Evolutionary conservation across 495 filamentous ascomycete species (phyloP).

Genomic region (Elasticomyces elasticus): DNA sequence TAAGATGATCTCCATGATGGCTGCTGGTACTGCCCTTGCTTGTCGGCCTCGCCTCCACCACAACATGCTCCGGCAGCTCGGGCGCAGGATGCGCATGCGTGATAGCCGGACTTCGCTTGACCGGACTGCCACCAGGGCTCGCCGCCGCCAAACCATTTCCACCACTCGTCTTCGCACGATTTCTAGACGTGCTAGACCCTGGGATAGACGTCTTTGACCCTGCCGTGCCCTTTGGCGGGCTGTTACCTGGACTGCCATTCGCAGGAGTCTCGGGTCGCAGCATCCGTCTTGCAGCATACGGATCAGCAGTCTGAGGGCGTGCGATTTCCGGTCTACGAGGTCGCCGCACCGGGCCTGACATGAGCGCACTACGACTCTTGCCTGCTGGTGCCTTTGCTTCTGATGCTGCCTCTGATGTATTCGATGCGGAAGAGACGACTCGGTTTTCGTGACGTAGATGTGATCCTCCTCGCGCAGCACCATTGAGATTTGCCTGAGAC

Average conservation of each 20-base stretch:
- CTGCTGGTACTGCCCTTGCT: slow-evolving; percentile 22
- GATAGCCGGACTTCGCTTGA: slow-evolving; percentile 10
- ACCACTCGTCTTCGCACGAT: slow-evolving; percentile 9
- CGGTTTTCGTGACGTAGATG: slow-evolving; percentile 21
- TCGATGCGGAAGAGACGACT: slow-evolving; percentile 22
- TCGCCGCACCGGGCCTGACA: slow-evolving; percentile 51
- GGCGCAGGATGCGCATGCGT: slow-evolving; percentile 2
- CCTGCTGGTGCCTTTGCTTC: slow-evolving; percentile 13
- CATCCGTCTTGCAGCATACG: slow-evolving; percentile 37
- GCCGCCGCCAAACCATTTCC: too few relatives aligned
- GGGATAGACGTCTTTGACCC: slow-evolving; percentile 28
- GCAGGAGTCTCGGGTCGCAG: slow-evolving; percentile 32
- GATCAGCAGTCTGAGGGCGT: slow-evolving; percentile 51
- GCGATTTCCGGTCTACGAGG: slow-evolving; percentile 42
- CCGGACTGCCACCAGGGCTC: slow-evolving; percentile 17
- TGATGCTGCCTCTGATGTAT: slow-evolving; percentile 25
- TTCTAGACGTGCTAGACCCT: slow-evolving; percentile 20
- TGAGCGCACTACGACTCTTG: slow-evolving; percentile 36
- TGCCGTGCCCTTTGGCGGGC: slow-evolving; percentile 33
- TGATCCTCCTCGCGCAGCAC: slow-evolving; percentile 7
- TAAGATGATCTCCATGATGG: slow-evolving; percentile 5
- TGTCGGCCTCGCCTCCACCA: slow-evolving; percentile 8
- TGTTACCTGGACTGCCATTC: slow-evolving; percentile 34
- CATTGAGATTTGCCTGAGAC: slow-evolving; percentile 19
- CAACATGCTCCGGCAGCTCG: too few relatives aligned